Conservation (phyloP, 257 asterid species). For the Solanum appendiculatum region DNA sequence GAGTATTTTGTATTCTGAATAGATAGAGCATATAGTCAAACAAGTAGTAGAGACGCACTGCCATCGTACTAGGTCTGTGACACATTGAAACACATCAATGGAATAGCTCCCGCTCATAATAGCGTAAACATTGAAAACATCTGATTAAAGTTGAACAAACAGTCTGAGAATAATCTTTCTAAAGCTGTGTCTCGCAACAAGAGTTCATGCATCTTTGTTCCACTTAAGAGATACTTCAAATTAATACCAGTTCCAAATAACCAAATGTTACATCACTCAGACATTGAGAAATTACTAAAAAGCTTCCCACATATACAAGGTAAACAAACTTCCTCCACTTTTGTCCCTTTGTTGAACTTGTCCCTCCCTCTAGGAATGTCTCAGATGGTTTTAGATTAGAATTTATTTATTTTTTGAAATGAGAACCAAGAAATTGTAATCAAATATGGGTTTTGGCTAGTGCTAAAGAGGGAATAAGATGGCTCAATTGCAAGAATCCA, state of each 20-base stretch:
- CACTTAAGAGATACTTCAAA: background rate
- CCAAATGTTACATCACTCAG: background rate
- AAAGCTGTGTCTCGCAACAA: background rate
- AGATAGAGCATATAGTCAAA: background rate
- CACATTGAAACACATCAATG: background rate
- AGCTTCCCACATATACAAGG: background rate
- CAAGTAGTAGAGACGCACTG: background rate
- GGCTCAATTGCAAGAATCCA: background rate
- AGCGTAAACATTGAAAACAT: background rate
- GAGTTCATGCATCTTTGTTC: background rate
- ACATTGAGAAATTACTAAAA: background rate
- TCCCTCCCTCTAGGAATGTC: background rate
- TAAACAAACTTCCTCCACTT: background rate
- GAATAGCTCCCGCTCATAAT: background rate
- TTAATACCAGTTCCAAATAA: background rate
- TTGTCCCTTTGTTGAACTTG: background rate
- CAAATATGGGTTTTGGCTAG: background rate
- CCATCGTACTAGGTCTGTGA: background rate
- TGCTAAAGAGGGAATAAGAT: background rate
- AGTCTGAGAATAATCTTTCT: background rate
- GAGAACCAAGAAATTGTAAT: background rate
- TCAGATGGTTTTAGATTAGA: background rate
- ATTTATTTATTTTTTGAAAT: background rate
- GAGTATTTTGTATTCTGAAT: background rate
- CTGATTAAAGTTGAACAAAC: background rate